Evolutionary conservation across 106 monocot species (phyloP).

Genomic region (Chionographis japonica): DNA sequence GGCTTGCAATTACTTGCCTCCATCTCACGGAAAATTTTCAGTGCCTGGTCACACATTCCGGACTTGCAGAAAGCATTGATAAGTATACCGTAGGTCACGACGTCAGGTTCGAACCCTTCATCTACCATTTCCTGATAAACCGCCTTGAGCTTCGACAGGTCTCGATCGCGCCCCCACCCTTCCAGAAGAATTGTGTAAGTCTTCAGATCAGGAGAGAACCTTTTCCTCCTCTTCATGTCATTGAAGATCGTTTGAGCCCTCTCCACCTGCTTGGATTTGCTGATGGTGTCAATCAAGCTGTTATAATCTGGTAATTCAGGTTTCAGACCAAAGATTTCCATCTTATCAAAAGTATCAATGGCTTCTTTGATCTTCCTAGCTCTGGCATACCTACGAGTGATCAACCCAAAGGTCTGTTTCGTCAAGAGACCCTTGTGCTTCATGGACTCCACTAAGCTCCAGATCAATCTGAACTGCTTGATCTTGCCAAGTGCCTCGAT

Average conservation of each 20-base stretch:
- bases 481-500: conserved; percentile 94
- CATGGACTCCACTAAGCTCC: conserved; percentile 76
- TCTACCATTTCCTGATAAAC: conserved; percentile 64
- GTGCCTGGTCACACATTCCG: conserved; percentile 54
- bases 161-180: conserved; percentile 63
- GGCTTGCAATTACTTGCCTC: conserved; percentile 42
- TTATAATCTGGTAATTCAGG: conserved; percentile 65
- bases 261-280: conserved; percentile 72
- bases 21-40: conserved; percentile 64
- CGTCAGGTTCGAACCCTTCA: conserved; percentile 67
- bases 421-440: conserved; percentile 30
- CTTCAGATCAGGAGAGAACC: conserved; percentile 67
- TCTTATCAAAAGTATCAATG: conserved; percentile 63
- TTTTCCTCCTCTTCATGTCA: conserved; percentile 51
- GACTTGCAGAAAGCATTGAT: conserved; percentile 68
- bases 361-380: conserved; percentile 73
- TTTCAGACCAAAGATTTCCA: conserved; percentile 44
- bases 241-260: conserved; percentile 55
- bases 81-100: conserved; percentile 76
- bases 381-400: conserved; percentile 68
- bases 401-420: conserved; percentile 64
- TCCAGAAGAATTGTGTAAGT: conserved; percentile 84
- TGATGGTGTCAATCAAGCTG: conserved; percentile 53
- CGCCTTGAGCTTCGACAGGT: conserved; percentile 37
- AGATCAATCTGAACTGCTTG: conserved; percentile 79